Conservation (phyloP, 805 yeast species). For the Suhomyces pyralidae region DNA sequence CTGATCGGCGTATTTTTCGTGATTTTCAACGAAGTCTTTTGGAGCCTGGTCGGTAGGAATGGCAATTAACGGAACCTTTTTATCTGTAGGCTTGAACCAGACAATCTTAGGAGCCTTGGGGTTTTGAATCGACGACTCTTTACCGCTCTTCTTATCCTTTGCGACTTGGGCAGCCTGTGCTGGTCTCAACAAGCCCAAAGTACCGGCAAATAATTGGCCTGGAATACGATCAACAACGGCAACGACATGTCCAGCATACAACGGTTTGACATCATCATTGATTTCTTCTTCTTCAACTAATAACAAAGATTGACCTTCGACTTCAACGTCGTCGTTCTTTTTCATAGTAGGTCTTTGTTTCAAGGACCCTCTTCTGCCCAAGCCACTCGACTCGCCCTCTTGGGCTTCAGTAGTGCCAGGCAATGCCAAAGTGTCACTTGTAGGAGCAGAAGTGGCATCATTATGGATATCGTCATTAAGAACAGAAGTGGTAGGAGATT, state of each 20-base stretch:
- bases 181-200: conserved; percentile 89
- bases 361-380: conserved; percentile 78
- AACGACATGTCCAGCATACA: conserved; percentile 97
- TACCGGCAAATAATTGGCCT: conserved; percentile 93
- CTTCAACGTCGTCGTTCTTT: conserved; percentile 97
- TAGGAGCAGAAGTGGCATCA: conserved; percentile 66
- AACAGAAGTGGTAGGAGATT: conserved; percentile 33
- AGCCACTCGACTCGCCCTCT: conserved; percentile 31
- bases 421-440: conserved; percentile 15
- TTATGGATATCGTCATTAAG: conserved; percentile 70
- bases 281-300: conserved; percentile 95
- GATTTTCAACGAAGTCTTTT: conserved; percentile 88
- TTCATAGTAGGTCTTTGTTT: conserved; percentile 96
- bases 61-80: conserved; percentile 95
- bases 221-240: conserved; percentile 97
- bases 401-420: conserved; percentile 13
- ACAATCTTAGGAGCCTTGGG: conserved; percentile 83
- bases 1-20: conserved; percentile 74
- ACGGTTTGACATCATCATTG: conserved; percentile 86
- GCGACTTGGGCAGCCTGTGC: conserved; percentile 90
- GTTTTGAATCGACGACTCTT: conserved; percentile 44
- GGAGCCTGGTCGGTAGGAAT: conserved; percentile 99
- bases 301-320: conserved; percentile 91
- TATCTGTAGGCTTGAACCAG: conserved; percentile 98
- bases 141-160: conserved; percentile 48